These are phyloP conservation scores for Nakazawaea ambrosiae DNA, from an alignment of 805 yeast species.

Conservation along the genomic window DNA sequence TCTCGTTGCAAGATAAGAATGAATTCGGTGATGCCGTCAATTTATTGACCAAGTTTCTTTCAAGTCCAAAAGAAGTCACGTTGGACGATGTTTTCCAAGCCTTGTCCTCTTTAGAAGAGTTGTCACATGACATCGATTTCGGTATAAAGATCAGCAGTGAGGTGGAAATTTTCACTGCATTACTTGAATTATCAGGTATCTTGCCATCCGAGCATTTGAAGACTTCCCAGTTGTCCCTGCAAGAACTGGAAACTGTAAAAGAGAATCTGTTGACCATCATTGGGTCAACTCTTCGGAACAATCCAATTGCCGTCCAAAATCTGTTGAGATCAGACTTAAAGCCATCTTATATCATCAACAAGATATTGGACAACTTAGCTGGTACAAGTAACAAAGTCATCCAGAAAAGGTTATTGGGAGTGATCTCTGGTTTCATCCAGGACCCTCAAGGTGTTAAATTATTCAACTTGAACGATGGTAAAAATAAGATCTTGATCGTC, in stretches of 20 bases:
- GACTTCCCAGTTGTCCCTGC: slow-evolving; percentile 3
- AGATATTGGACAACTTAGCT: slow-evolving; percentile 4
- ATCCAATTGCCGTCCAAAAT: slow-evolving; percentile 48
- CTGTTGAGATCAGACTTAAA: slow-evolving; percentile 17
- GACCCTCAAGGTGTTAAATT: slow-evolving; percentile 24
- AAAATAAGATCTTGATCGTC: slow-evolving; percentile 14
- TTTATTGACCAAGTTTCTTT: neutral
- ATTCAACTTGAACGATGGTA: slow-evolving; percentile 17
- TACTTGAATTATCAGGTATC: slow-evolving; percentile 23
- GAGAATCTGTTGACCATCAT: slow-evolving; percentile 57
- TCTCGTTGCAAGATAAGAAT: slow-evolving; percentile 1
- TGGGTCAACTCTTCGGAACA: slow-evolving; percentile 67
- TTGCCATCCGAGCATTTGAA: slow-evolving; percentile 14
- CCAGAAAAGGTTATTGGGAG: slow-evolving; percentile 44
- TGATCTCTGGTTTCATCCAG: slow-evolving; percentile 39
- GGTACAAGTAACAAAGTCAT: slow-evolving; percentile 22
- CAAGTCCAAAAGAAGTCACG: neutral
- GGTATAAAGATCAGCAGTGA: slow-evolving; percentile 45
- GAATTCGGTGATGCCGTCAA: neutral
- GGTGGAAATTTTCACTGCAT: slow-evolving; percentile 23
- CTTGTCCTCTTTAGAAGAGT: slow-evolving; percentile 44
- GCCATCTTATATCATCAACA: slow-evolving; percentile 4
- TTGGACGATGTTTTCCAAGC: slow-evolving; percentile 16
- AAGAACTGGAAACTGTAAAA: slow-evolving; percentile 18
- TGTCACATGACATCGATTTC: slow-evolving; percentile 59